A percentile compares a stretch with the other conserved stretches of the same genome.
These are phyloP conservation scores for Neoconidiobolus thromboides DNA, from an alignment of 371 early-diverging fungal species.

Conservation along the genomic window DNA sequence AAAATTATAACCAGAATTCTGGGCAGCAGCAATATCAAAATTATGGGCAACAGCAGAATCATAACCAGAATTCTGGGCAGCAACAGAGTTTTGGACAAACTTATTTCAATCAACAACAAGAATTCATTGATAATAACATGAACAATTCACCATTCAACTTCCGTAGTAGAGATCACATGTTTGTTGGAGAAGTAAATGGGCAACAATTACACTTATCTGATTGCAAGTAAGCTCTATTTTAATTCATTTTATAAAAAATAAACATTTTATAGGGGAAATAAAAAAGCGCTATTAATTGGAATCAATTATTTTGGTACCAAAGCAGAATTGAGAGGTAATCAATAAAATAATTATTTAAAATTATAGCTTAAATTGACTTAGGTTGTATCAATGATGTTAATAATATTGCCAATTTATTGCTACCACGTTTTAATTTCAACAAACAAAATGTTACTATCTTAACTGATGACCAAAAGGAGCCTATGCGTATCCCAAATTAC, in stretches of 20 bases:
- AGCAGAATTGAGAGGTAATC: conserved; percentile 26
- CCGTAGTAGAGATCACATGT: background rate
- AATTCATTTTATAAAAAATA: background rate
- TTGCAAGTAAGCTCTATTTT: conserved; percentile 2
- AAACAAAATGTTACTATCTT: conserved; percentile 22
- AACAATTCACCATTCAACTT: background rate
- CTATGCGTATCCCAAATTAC: conserved; percentile 24
- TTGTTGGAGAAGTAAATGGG: background rate
- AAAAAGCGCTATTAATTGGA: conserved; percentile 72
- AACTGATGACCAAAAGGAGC: conserved; percentile 34
- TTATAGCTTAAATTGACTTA: background rate
- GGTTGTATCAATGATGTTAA: conserved; percentile 46
- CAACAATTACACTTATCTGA: conserved; percentile 2
- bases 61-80: too few relatives aligned
- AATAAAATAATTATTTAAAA: background rate
- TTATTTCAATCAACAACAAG: too few relatives aligned
- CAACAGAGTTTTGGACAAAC: too few relatives aligned
- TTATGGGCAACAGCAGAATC: too few relatives aligned
- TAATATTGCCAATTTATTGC: conserved; percentile 26
- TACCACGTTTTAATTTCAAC: conserved; percentile 19
- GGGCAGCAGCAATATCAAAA: too few relatives aligned
- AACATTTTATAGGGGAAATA: conserved; percentile 18
- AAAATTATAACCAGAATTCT: too few relatives aligned
- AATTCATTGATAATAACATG: too few relatives aligned
- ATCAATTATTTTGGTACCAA: conserved; percentile 60